Percentiles rank a stretch among this genome's conserved stretches.
These are phyloP conservation scores for Rhodotorula mucilaginosa DNA, from an alignment of 1,284 basidiomycete genomes.

Conservation along the genomic window DNA sequence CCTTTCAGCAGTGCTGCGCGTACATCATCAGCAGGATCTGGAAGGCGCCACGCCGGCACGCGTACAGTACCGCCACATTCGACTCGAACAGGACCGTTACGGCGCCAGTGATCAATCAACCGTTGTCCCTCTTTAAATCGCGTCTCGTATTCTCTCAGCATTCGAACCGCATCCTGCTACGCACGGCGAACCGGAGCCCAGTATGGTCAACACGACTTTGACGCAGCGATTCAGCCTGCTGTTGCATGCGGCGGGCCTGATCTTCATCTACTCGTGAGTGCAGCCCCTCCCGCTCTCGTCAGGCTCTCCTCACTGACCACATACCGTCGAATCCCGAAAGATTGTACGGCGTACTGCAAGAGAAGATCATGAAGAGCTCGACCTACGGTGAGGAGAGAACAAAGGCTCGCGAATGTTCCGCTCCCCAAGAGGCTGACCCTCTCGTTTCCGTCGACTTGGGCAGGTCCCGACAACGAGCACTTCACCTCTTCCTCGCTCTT, in stretches of 20 bases:
- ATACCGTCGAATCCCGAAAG: background rate
- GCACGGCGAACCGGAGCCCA: too few relatives aligned
- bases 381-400: conserved; percentile 33
- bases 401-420: too few relatives aligned
- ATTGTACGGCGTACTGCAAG: conserved; percentile 39
- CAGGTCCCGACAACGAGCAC: conserved; percentile 34
- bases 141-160: too few relatives aligned
- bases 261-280: conserved; percentile 37
- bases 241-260: conserved; percentile 35
- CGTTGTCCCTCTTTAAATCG: too few relatives aligned
- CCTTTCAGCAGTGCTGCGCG: too few relatives aligned
- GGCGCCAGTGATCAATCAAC: too few relatives aligned
- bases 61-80: too few relatives aligned
- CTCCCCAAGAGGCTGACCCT: background rate
- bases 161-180: too few relatives aligned
- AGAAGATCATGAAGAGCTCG: conserved; percentile 43
- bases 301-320: background rate
- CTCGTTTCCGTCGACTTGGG: background rate
- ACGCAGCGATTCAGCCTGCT: conserved; percentile 17
- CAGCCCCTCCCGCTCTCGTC: too few relatives aligned
- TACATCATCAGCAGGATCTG: too few relatives aligned
- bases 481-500: conserved; percentile 42
- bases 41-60: too few relatives aligned
- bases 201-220: background rate
- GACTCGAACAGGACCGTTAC: too few relatives aligned